These are phyloP conservation scores for Calocera viscosa DNA, from an alignment of 768 basidiomycete species.

Conservation along the genomic window DNA sequence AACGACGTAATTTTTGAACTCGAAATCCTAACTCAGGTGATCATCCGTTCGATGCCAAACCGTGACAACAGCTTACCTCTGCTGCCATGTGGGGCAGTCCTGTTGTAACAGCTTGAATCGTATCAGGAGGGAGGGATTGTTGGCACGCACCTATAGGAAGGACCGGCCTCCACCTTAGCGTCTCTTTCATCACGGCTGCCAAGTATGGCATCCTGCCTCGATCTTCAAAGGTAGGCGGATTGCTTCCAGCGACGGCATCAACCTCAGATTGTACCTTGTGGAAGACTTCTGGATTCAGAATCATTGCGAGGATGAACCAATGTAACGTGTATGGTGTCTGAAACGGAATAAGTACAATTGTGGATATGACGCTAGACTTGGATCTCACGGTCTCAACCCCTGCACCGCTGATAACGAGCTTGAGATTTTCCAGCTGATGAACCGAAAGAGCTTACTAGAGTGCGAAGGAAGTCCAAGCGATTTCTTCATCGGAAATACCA, in stretches of 20 bases:
- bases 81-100: background rate
- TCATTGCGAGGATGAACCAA: background rate
- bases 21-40: background rate
- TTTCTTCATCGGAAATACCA: background rate
- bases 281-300: background rate
- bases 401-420: background rate
- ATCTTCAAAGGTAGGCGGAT: background rate
- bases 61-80: background rate
- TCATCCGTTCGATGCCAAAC: too few relatives aligned
- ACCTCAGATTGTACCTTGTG: background rate
- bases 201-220: background rate
- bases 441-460: background rate
- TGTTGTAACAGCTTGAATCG: background rate
- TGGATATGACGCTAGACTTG: background rate
- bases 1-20: background rate
- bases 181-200: background rate
- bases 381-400: background rate
- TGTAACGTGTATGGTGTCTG: background rate
- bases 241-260: background rate
- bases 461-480: conserved; percentile 2
- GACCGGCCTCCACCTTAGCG: background rate
- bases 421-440: background rate
- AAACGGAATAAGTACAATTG: background rate
- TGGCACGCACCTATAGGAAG: background rate
- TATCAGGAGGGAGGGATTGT: too few relatives aligned